Evolutionary conservation across 1,139 yeast genomes (phyloP).

Genomic region (Taphrina communis): DNA sequence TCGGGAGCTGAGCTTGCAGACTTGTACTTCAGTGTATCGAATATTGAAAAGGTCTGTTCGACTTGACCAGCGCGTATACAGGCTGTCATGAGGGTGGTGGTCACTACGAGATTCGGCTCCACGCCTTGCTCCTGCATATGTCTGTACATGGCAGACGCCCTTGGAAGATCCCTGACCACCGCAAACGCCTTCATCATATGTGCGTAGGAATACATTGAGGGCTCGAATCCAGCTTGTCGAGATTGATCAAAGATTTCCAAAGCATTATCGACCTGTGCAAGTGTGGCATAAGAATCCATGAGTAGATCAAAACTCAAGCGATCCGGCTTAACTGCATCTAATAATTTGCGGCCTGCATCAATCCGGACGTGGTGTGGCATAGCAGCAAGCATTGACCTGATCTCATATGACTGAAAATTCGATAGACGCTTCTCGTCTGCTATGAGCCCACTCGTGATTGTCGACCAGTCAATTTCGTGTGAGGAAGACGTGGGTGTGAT

Average conservation of each 20-base stretch:
- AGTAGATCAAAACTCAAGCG: slow-evolving; percentile 40
- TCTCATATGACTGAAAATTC: slow-evolving; percentile 18
- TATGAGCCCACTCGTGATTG: background rate
- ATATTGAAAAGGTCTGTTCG: slow-evolving; percentile 37
- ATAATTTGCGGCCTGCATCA: background rate
- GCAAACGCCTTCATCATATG: slow-evolving; percentile 42
- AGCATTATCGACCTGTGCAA: slow-evolving; percentile 29
- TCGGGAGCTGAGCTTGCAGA: slow-evolving; percentile 39
- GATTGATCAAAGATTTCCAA: slow-evolving; percentile 25
- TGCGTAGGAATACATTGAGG: slow-evolving; percentile 41
- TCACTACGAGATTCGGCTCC: slow-evolving; percentile 41
- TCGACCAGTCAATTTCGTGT: slow-evolving; percentile 18
- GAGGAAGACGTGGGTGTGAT: background rate
- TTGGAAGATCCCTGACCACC: slow-evolving; percentile 9
- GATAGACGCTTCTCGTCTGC: background rate
- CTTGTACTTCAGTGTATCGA: slow-evolving; percentile 40
- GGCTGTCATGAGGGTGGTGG: slow-evolving; percentile 41
- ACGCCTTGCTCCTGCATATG: slow-evolving; percentile 41
- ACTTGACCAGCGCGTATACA: slow-evolving; percentile 31
- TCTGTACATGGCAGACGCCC: slow-evolving; percentile 36
- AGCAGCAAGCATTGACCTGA: slow-evolving; percentile 22
- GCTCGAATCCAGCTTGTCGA: slow-evolving; percentile 29
- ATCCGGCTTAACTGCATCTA: slow-evolving; percentile 26
- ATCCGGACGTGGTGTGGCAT: slow-evolving; percentile 35
- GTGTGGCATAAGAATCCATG: slow-evolving; percentile 41